phyloP scores from a whole-genome alignment of 306 rosid genomes.

The Quercus ilex region DNA sequence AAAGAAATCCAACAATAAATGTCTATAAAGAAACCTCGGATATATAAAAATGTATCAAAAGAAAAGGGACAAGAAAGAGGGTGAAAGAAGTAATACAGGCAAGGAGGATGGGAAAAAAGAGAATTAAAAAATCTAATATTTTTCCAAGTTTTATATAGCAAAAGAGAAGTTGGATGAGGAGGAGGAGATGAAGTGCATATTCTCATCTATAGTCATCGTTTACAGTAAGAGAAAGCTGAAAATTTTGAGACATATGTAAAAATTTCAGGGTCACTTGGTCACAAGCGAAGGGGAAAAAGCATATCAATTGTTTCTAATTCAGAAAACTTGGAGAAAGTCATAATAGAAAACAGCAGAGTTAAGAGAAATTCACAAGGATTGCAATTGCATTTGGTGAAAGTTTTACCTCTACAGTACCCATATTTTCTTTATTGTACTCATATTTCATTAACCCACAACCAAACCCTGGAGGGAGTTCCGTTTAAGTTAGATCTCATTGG shows the following conservation, averaged over 20 bases:
- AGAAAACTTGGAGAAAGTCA: neutral
- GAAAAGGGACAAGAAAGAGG: neutral
- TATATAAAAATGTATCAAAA: neutral
- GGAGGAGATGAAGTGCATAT: neutral
- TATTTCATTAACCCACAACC: neutral
- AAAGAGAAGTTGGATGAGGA: neutral
- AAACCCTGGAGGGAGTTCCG: neutral
- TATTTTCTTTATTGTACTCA: neutral
- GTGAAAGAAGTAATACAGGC: neutral
- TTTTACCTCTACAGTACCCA: neutral
- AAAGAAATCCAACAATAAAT: neutral
- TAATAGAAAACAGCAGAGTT: neutral
- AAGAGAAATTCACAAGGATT: neutral
- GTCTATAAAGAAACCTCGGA: neutral
- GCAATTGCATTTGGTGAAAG: neutral
- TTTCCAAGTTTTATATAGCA: neutral
- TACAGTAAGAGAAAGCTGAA: neutral
- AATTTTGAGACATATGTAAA: neutral
- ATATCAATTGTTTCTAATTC: neutral
- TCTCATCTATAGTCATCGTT: neutral
- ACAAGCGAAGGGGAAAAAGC: neutral
- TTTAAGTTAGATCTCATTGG: neutral
- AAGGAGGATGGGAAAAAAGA: too few species aligned
- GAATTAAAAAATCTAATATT: neutral
- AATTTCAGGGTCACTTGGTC: neutral